Percentiles rank a stretch among this genome's conserved stretches.
These are phyloP conservation scores for Penicillium crustosum DNA, from an alignment of 2,329 filamentous ascomycete genomes.

Conservation along the genomic window DNA sequence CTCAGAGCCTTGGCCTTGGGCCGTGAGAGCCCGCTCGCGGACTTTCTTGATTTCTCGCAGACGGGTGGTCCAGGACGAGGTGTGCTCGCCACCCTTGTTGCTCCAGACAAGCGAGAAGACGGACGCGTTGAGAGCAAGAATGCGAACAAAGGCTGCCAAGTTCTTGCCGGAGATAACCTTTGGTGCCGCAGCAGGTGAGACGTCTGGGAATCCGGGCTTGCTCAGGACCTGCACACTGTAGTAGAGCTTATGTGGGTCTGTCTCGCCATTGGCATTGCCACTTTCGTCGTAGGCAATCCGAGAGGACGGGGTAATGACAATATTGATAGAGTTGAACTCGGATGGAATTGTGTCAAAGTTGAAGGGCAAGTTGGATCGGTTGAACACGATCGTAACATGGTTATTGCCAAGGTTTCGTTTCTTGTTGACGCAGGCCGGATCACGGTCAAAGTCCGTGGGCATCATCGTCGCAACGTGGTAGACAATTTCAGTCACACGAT, in stretches of 20 bases:
- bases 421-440: slow-evolving; percentile 76
- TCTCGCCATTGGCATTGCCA: slow-evolving; percentile 36
- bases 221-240: slow-evolving; percentile 90
- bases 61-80: slow-evolving; percentile 86
- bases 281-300: slow-evolving; percentile 37
- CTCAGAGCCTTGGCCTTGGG: slow-evolving; percentile 32
- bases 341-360: slow-evolving; percentile 89
- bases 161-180: slow-evolving; percentile 85
- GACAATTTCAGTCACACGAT: slow-evolving; percentile 89
- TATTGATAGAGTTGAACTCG: slow-evolving; percentile 95
- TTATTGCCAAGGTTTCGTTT: slow-evolving; percentile 97
- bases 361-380: slow-evolving; percentile 89
- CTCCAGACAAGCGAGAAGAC: slow-evolving; percentile 93
- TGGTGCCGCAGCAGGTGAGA: slow-evolving; percentile 83
- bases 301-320: slow-evolving; percentile 82
- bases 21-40: slow-evolving; percentile 57
- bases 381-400: slow-evolving; percentile 97
- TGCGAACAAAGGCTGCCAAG: slow-evolving; percentile 79
- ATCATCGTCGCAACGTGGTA: slow-evolving; percentile 98
- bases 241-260: slow-evolving; percentile 54
- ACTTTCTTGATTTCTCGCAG: slow-evolving; percentile 81
- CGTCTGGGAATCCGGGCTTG: slow-evolving; percentile 83
- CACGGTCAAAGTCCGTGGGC: slow-evolving; percentile 79
- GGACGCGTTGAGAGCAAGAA: slow-evolving; percentile 87
- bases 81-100: slow-evolving; percentile 69